phyloP scores from a whole-genome alignment of 2,329 filamentous ascomycete species.

The Diplodia scrobiculata region DNA sequence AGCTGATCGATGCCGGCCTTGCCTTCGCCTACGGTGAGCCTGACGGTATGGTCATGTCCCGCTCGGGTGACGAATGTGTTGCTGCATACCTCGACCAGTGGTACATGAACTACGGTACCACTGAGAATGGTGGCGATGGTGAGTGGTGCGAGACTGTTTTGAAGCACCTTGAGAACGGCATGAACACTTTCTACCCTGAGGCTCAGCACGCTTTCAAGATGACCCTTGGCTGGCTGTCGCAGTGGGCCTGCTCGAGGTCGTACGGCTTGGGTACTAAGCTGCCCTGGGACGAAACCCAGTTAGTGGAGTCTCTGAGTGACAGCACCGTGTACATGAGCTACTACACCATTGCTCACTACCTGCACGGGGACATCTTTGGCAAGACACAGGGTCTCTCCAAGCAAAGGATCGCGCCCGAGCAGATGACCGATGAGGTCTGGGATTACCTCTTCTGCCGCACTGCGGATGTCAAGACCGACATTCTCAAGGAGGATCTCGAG shows the following conservation, averaged over 20 bases:
- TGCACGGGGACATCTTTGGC: conserved; percentile 87
- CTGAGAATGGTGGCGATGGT: conserved; percentile 65
- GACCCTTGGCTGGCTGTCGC: conserved; percentile 87
- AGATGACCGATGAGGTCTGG: conserved; percentile 95
- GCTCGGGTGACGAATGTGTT: conserved; percentile 90
- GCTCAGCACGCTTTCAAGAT: conserved; percentile 68
- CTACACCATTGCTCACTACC: conserved; percentile 62
- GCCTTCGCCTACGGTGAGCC: conserved; percentile 95
- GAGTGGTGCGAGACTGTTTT: conserved; percentile 73
- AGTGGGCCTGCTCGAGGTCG: conserved; percentile 91
- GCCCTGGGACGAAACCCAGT: conserved; percentile 86
- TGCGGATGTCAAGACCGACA: conserved; percentile 73
- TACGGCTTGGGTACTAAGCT: conserved; percentile 93
- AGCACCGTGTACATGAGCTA: conserved; percentile 87
- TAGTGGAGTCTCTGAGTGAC: conserved; percentile 91
- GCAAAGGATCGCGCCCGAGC: conserved; percentile 66
- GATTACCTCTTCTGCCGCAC: conserved; percentile 88
- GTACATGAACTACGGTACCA: conserved; percentile 88
- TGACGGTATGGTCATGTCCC: conserved; percentile 82
- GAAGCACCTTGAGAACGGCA: conserved; percentile 54
- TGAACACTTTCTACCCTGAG: conserved; percentile 75
- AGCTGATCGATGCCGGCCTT: conserved; percentile 72
- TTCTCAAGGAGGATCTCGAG: conserved; percentile 71
- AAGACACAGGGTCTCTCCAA: conserved; percentile 67
- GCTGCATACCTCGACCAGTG: conserved; percentile 94